Evolutionary conservation across 2,329 filamentous ascomycete species (phyloP).

Genomic region (Alternaria sp.): DNA sequence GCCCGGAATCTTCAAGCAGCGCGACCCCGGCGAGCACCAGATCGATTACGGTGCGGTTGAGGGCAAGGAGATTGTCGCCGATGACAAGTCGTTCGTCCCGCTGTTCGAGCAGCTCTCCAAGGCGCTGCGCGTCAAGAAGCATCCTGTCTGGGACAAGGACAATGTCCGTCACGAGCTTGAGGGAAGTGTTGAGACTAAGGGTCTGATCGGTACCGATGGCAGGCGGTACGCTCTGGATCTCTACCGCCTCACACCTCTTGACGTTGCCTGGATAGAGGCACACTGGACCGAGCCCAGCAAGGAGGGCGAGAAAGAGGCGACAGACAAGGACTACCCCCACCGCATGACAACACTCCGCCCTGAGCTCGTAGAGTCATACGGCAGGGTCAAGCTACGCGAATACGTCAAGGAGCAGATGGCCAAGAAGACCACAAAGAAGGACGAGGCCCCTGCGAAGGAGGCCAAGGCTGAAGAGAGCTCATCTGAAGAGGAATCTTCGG

Average conservation of each 20-base stretch:
- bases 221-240: constrained; percentile 97
- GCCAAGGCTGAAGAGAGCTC: constrained; percentile 44
- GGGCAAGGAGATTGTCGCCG: constrained; percentile 92
- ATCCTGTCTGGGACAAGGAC: constrained; percentile 98
- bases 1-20: constrained; percentile 98
- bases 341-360: constrained; percentile 93
- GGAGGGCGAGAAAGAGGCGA: constrained; percentile 57
- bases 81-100: constrained; percentile 82
- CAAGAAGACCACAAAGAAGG: constrained; percentile 47
- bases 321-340: constrained; percentile 76
- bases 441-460: constrained; percentile 48
- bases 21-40: constrained; percentile 95
- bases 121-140: constrained; percentile 88
- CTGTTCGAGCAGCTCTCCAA: constrained; percentile 91
- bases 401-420: constrained; percentile 80
- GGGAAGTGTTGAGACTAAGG: constrained; percentile 96
- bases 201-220: constrained; percentile 93
- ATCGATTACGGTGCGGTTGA: constrained; percentile 99
- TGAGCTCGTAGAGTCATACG: constrained; percentile 87
- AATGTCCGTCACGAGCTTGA: constrained; percentile 88
- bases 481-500: constrained; percentile 32
- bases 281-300: constrained; percentile 56
- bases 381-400: constrained; percentile 83
- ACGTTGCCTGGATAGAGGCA: constrained; percentile 89
- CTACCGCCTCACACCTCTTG: constrained; percentile 91